Evolutionary conservation across 2,329 filamentous ascomycete genomes (phyloP), one percentile per base, ranked within the genome.

Genomic region (Trichoderma koningii): DNA sequence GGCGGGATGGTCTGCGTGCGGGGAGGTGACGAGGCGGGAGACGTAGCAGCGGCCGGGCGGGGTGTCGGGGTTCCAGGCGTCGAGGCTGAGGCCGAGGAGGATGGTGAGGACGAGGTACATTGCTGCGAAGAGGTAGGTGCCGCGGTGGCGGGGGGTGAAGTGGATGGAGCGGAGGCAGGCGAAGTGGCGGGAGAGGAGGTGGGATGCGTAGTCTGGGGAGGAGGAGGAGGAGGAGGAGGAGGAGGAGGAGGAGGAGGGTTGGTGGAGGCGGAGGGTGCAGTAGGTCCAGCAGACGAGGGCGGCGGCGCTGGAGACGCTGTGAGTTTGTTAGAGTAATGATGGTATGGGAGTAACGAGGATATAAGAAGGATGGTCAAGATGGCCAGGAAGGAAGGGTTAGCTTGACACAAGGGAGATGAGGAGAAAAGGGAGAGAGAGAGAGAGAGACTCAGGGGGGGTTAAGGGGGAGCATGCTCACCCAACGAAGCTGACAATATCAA

Each of bases 261-360:
- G 63, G 21, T 48, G 47, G 41, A 68, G 62, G 55, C 72, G 70
- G 19, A 66, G 66, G 38, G 66, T 64, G 64, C 70, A 71, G 51
- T 72, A 72, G 30, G 72, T 72, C 70, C 72, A 75, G 53, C 72
- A 76, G 52, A 76, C 69, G 19, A 76, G 68, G 17, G 74, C 73
- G 15, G 73, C 74, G 10, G 73, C 71, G 44, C 73, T 73, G 0
- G 65, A 66, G 23, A 60, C 55, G 19, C 65, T 66, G 14, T 9
- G 28, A 23, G 9, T 52, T 44, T 38, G 34, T 38, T 38, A 7
- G 21, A 21, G 26, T n/a, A 17, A 14, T 6, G 5, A 10, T 12
- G 23, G 34, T 26, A 34, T 14, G 12, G 17, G 1, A 3, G 7
- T 34, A 9, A 10, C 2, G 30, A 34, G 26, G 21, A 23, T 23